Conservation (phyloP, 495 filamentous ascomycete genomes). For the Penicillium nucicola region DNA sequence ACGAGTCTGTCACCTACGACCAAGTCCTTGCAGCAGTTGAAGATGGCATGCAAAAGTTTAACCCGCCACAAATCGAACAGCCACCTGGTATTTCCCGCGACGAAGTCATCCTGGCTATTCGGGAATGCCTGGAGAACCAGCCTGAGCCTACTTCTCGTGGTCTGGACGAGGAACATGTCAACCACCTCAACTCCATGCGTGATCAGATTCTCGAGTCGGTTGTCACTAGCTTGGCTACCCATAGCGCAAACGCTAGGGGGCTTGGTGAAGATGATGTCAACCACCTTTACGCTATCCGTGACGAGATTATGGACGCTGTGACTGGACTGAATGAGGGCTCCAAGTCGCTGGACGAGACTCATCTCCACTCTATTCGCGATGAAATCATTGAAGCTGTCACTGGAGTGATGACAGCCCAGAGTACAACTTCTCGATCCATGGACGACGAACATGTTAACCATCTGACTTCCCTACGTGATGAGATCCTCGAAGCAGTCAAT, state of each 20-base stretch:
- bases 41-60: constrained; percentile 74
- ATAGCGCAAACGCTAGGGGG: background rate
- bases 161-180: constrained; percentile 17
- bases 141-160: constrained; percentile 10
- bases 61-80: constrained; percentile 63
- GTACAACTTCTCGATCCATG: background rate
- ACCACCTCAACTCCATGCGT: constrained; percentile 16
- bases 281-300: constrained; percentile 1
- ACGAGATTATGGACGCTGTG: constrained; percentile 50
- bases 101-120: constrained; percentile 4
- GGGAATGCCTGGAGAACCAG: constrained; percentile 8
- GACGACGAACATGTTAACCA: constrained; percentile 23
- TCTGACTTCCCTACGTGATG: constrained; percentile 23
- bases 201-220: constrained; percentile 48
- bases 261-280: constrained; percentile 11
- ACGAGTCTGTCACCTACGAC: constrained; percentile 62
- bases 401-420: constrained; percentile 50
- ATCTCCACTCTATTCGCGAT: constrained; percentile 5
- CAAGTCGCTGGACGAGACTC: constrained; percentile 2
- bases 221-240: constrained; percentile 8
- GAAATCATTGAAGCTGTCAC: constrained; percentile 18
- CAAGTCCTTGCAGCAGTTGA: constrained; percentile 81
- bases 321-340: constrained; percentile 11
- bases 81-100: constrained; percentile 64
- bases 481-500: constrained; percentile 36